A percentile compares a stretch with the other conserved stretches of the same genome.
Evolutionary conservation across 139 green algal species (phyloP).

Genomic region (Picochlorum costavermella): DNA sequence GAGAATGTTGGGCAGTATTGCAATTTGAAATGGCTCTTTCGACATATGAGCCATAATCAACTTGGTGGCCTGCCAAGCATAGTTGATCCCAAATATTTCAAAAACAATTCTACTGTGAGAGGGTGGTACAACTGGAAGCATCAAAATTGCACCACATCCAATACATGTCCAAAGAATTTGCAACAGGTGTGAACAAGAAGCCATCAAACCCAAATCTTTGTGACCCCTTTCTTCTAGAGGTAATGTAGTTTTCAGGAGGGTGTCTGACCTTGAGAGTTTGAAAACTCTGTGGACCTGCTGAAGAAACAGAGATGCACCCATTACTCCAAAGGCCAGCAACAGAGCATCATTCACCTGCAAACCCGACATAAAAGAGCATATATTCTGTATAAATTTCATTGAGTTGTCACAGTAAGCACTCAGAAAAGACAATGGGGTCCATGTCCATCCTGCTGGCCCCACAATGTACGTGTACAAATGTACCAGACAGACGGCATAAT

Average conservation of each 20-base stretch:
- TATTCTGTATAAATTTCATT: neutral
- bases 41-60: constrained; percentile 88
- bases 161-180: constrained; percentile 42
- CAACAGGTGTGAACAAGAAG: constrained; percentile 43
- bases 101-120: constrained; percentile 25
- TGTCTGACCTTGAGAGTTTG: neutral
- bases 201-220: constrained; percentile 50
- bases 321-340: constrained; percentile 1
- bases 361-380: neutral
- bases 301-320: constrained; percentile 1
- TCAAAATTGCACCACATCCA: constrained; percentile 13
- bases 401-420: neutral
- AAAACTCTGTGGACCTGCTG: constrained; percentile 7
- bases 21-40: constrained; percentile 68
- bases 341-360: constrained; percentile 8
- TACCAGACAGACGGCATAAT: constrained; percentile 63
- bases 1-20: constrained; percentile 30
- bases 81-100: constrained; percentile 33
- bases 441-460: constrained; percentile 23
- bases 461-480: constrained; percentile 40
- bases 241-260: constrained; percentile 27
- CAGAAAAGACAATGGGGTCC: neutral
- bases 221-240: constrained; percentile 45
- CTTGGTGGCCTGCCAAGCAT: constrained; percentile 51
- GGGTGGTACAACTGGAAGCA: constrained; percentile 2